Evolutionary conservation across 495 filamentous ascomycete species (phyloP).

Genomic region (Annulohypoxylon moriforme): DNA sequence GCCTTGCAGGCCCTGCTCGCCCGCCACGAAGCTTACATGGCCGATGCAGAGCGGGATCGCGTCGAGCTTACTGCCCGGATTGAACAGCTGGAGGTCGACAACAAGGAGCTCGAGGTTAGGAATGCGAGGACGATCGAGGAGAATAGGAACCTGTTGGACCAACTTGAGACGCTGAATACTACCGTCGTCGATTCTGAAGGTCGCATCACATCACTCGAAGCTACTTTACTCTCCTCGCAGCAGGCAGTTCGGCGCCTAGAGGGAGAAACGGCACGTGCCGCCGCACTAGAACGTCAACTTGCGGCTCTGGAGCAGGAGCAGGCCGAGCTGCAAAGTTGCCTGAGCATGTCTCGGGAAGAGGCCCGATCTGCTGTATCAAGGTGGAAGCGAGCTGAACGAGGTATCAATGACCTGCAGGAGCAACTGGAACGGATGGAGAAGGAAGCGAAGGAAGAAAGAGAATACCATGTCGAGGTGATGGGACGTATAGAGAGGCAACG

Average conservation of each 20-base stretch:
- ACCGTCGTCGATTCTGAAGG: constrained; percentile 79
- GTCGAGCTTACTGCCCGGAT: constrained; percentile 74
- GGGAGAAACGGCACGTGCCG: constrained; percentile 75
- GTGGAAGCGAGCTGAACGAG: constrained; percentile 84
- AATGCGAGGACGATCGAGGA: constrained; percentile 82
- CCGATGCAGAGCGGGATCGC: constrained; percentile 86
- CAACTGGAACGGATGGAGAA: constrained; percentile 90
- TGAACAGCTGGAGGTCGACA: constrained; percentile 80
- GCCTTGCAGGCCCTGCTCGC: constrained; percentile 86
- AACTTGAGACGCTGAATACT: constrained; percentile 83
- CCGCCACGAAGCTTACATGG: constrained; percentile 93
- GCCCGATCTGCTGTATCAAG: constrained; percentile 79
- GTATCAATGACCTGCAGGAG: constrained; percentile 77
- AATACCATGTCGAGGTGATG: constrained; percentile 82
- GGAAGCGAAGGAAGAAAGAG: constrained; percentile 84
- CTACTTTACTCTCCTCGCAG: constrained; percentile 78
- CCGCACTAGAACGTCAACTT: constrained; percentile 81
- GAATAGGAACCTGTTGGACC: constrained; percentile 79
- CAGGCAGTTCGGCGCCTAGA: constrained; percentile 79
- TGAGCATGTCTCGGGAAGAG: constrained; percentile 74
- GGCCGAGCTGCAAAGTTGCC: constrained; percentile 70
- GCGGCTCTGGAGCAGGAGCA: constrained; percentile 84
- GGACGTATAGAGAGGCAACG: constrained; percentile 81
- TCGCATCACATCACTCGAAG: constrained; percentile 75
- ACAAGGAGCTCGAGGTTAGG: constrained; percentile 73